Conservation (phyloP, 441 rosid species). For the Syzygium syzygioides region DNA sequence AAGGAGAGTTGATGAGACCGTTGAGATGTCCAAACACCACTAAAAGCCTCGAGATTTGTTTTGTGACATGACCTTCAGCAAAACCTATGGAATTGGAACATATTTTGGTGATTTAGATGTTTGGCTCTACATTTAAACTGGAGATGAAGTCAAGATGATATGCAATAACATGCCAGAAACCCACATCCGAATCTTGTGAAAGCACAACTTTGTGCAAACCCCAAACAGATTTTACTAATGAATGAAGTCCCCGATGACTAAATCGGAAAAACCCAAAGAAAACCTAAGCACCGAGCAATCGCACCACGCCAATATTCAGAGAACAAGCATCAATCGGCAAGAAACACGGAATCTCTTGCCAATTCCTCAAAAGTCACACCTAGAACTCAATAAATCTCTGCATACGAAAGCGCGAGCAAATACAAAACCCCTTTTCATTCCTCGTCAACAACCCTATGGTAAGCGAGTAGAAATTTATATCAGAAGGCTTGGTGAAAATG, state of each 20-base stretch:
- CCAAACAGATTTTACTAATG: not conserved
- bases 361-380: not conserved
- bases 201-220: not conserved
- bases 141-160: not conserved
- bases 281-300: not conserved
- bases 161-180: not conserved
- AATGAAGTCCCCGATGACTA: not conserved
- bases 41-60: not conserved
- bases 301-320: not conserved
- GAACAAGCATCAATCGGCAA: not conserved
- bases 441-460: not conserved
- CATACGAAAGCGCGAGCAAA: not conserved
- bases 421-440: not conserved
- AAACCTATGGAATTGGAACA: not conserved
- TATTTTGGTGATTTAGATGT: not conserved
- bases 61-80: not conserved
- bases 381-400: not conserved
- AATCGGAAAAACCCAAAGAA: not conserved
- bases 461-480: not conserved
- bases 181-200: not conserved
- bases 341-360: not conserved
- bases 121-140: not conserved
- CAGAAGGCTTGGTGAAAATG: not conserved
- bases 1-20: not conserved
- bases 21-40: not conserved